These are phyloP conservation scores for Calonectria pteridis DNA, from an alignment of 2,329 filamentous ascomycete species.

Conservation along the genomic window DNA sequence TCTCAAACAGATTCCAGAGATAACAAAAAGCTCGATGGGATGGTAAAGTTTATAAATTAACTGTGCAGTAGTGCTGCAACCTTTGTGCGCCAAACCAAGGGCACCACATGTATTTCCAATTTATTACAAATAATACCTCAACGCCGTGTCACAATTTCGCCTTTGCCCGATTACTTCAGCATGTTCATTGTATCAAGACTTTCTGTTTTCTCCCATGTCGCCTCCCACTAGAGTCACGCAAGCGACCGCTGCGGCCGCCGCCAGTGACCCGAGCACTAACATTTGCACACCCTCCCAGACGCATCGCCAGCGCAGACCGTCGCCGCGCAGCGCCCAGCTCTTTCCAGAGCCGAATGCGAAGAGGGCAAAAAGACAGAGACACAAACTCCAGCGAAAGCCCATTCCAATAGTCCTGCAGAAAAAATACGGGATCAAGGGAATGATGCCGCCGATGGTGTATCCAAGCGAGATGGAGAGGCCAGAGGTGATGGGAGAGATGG, in stretches of 20 bases:
- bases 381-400: conserved; percentile 66
- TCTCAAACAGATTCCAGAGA: too few relatives aligned
- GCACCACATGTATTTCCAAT: neutral
- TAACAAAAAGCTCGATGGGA: neutral
- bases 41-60: neutral
- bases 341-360: conserved; percentile 70
- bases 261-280: conserved; percentile 50
- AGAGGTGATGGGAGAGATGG: conserved; percentile 57
- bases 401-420: conserved; percentile 55
- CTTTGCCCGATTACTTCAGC: neutral
- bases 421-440: conserved; percentile 74
- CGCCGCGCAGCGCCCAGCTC: conserved; percentile 54
- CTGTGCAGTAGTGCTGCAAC: neutral
- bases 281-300: conserved; percentile 50
- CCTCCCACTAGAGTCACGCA: conserved; percentile 45
- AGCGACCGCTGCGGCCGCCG: conserved; percentile 47
- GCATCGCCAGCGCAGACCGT: conserved; percentile 33
- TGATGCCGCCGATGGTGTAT: conserved; percentile 72
- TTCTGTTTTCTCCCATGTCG: neutral
- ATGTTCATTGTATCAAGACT: neutral
- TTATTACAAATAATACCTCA: neutral
- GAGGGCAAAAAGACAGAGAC: conserved; percentile 65
- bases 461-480: conserved; percentile 72
- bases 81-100: neutral
- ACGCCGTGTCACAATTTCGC: neutral